Evolutionary conservation across 1,284 basidiomycete genomes (phyloP), one percentile per base, ranked within the genome.

Genomic region (Trametes sp.): DNA sequence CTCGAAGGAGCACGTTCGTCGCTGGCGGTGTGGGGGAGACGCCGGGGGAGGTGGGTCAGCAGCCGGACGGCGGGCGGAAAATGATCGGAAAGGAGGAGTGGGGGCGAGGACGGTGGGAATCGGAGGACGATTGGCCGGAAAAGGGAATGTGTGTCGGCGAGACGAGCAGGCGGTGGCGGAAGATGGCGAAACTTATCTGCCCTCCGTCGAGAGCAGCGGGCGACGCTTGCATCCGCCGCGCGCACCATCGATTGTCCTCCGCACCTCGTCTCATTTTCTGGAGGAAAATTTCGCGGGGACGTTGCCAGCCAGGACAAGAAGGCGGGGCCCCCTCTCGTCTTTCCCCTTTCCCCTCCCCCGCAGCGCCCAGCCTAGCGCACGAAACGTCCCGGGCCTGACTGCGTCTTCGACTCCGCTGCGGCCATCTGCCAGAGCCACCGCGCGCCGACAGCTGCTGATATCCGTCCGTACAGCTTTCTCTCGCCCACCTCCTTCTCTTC

Each of bases 131-230:
- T 31, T 28, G 48, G 19, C 57, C 55, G 7, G 38, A 58, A 57
- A 59, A 31, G 61, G 61, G 16, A 64, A 58, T 38, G 21, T 36
- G 35, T 38, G 16, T 48, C 42, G 55, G 57, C 42, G 38, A 38
- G 42, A 41, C 49, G 28, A 41, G 35, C 35, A 42, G 50, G 53
- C 52, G 62, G 44, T 57, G 53, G 65, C 59, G 68, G 52, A 52
- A 59, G 54, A 61, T 63, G 61, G 66, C 63, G 61, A 63, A 65
- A 69, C 62, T n/a, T 57, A 67, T 69, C 58, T 62, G 50, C 62
- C 62, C 59, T 48, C 54, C 23, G 36, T 53, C 31, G 54, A 41
- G 48, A 41, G 58, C 53, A 33, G 52, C 59, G 24, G 28, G 35
- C 45, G n/a, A 46, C 31, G 38, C 19, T 23, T 35, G 33, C 21